Evolutionary conservation across 2,329 filamentous ascomycete genomes (phyloP), one percentile per base, ranked within the genome.

Genomic region (Penicillium sclerotigenum): DNA sequence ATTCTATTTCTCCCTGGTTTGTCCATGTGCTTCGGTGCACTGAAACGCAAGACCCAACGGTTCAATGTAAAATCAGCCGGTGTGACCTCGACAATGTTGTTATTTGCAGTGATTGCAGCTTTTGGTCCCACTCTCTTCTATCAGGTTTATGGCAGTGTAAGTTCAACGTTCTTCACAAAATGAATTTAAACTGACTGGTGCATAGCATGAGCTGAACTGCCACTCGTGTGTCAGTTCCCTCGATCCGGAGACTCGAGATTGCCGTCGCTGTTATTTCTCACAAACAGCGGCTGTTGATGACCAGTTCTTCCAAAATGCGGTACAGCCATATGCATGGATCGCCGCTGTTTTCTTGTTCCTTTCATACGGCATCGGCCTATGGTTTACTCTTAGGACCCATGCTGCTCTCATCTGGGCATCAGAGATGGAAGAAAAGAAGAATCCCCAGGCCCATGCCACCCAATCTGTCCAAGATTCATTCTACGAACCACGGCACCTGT

Each of bases 21-120:
- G 33, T 97, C 93, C 56, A 99, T 99, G 94, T 99, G 94, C 74
- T 99, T 97, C 69, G 94, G 94, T 42, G 95, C 95, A 18, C 87
- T 99, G 70, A 96, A 96, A 78, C 87, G 95, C 66, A 99, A 99
- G 78, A 99, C 94, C 1, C 94, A 99, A 72, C 87, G 94, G 40
- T 99, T 99, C 82, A 99, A 99, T 71, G 92, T 94, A 60, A 91
- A 88, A 68, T 97, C 93, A 33, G 94, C 94, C 29, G 91, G 94
- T 70, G 94, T 97, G 33, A 97, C 93, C 0, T 97, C 92, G 2
- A 99, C 94, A 0, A 99, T 99, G 94, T 78, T 99, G 54, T 81
- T 99, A 10, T 99, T 99, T 71, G 93, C 94, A 24, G 89, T 96
- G 37, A 94, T 99, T 65, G 93, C 90, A 59, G 91, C 93, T 9